Percentiles rank a stretch among this genome's conserved stretches.
Conservation (phyloP, 2,329 filamentous ascomycete genomes). For the Claviceps sp. region DNA sequence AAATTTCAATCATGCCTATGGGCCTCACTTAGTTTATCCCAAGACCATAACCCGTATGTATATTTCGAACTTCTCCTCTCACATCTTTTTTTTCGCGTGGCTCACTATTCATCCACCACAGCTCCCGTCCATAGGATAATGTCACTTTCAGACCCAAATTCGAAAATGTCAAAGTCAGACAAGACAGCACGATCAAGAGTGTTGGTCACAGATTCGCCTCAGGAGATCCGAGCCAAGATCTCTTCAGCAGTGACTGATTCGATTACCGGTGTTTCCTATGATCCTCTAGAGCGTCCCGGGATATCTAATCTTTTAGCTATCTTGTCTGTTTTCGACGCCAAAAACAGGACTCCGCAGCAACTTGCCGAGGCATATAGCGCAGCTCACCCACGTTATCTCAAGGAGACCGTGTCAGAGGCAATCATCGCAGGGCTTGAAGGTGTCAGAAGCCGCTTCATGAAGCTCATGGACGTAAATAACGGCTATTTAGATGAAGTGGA, state of each 20-base stretch:
- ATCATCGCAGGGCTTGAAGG: conserved; percentile 39
- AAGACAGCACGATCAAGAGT: conserved; percentile 61
- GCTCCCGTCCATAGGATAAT: conserved; percentile 77
- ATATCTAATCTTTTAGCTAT: conserved; percentile 81
- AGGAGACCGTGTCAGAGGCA: conserved; percentile 43
- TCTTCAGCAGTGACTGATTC: conserved; percentile 67
- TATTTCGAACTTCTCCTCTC: not conserved
- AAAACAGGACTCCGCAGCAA: conserved; percentile 24
- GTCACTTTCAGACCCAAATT: conserved; percentile 64
- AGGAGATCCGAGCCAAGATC: conserved; percentile 56
- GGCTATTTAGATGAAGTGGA: conserved; percentile 44
- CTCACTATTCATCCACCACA: conserved; percentile 18
- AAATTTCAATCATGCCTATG: conserved; percentile 72
- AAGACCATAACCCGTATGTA: conserved; percentile 56
- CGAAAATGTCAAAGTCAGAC: conserved; percentile 94
- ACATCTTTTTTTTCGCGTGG: not conserved
- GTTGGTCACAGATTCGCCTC: conserved; percentile 58
- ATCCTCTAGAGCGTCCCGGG: conserved; percentile 56
- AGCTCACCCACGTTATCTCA: conserved; percentile 24
- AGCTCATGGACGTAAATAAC: conserved; percentile 33
- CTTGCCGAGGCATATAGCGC: conserved; percentile 26
- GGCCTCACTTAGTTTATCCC: conserved; percentile 49
- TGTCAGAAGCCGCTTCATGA: conserved; percentile 43
- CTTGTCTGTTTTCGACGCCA: conserved; percentile 51
- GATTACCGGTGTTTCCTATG: conserved; percentile 52